These are phyloP conservation scores for Microglena sp. DNA, from an alignment of 139 green algal genomes.

Conservation along the genomic window DNA sequence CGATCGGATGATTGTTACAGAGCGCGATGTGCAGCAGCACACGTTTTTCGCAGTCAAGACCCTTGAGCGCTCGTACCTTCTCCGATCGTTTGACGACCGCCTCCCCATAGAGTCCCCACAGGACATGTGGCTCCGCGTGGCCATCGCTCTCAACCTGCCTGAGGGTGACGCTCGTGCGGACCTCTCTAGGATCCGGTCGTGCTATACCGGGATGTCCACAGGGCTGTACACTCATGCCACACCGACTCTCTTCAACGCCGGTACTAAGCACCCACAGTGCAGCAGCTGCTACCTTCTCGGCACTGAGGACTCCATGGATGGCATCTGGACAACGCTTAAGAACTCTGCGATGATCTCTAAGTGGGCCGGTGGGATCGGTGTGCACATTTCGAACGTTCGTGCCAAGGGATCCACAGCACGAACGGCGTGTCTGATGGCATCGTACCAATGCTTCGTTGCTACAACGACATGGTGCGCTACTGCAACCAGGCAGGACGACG, in stretches of 20 bases:
- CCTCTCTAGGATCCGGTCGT: background rate
- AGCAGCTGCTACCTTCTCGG: conserved; percentile 26
- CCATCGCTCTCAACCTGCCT: conserved; percentile 17
- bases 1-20: background rate
- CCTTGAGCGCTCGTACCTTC: conserved; percentile 20
- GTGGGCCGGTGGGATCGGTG: conserved; percentile 28
- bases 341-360: conserved; percentile 31
- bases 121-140: conserved; percentile 34
- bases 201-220: background rate
- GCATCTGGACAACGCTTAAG: conserved; percentile 31
- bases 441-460: conserved; percentile 29
- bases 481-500: conserved; percentile 21
- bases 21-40: background rate
- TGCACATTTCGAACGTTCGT: conserved; percentile 25
- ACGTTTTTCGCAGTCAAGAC: conserved; percentile 23
- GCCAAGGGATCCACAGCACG: conserved; percentile 16
- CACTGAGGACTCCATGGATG: conserved; percentile 30
- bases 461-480: conserved; percentile 22
- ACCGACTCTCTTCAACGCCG: conserved; percentile 35
- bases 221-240: conserved; percentile 12
- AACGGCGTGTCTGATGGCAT: conserved; percentile 23
- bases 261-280: conserved; percentile 15
- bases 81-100: background rate
- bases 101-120: conserved; percentile 23
- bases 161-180: background rate